These are phyloP conservation scores for Pseudodiploospora longispora DNA, from an alignment of 2,329 filamentous ascomycete species.

Conservation along the genomic window DNA sequence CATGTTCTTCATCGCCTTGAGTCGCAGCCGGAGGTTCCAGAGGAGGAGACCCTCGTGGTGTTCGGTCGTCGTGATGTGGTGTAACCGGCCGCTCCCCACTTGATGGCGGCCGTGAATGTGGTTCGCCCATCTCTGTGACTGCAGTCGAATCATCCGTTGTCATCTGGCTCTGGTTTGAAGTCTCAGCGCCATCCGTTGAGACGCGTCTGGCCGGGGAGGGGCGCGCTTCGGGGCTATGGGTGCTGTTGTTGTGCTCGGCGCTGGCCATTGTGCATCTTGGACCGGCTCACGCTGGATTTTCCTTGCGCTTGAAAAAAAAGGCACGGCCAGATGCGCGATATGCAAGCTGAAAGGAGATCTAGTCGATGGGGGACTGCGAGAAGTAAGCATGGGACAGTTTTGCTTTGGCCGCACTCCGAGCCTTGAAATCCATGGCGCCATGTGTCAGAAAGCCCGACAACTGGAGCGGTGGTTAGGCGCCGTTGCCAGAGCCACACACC, in stretches of 20 bases:
- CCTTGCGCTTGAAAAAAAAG: not conserved
- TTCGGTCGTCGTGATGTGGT: slow-evolving; percentile 1
- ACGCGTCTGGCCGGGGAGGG: slow-evolving; percentile 5
- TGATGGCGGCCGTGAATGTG: slow-evolving; percentile 1
- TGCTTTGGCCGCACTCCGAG: slow-evolving; percentile 1
- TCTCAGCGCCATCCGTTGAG: slow-evolving; percentile 1
- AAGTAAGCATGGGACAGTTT: not conserved
- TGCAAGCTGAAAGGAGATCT: not conserved
- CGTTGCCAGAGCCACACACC: no score
- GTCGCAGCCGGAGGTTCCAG: no score
- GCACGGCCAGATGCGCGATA: not conserved
- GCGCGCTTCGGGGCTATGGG: slow-evolving; percentile 5
- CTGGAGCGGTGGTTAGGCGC: no score
- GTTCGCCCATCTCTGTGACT: slow-evolving; percentile 1
- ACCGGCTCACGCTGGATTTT: not conserved
- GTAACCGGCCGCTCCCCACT: slow-evolving; percentile 4
- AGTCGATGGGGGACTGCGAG: not conserved
- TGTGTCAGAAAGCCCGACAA: no score
- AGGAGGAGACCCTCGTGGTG: slow-evolving; percentile 3
- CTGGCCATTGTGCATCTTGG: slow-evolving; percentile 10
- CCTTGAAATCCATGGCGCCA: no score
- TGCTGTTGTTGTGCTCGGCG: slow-evolving; percentile 8
- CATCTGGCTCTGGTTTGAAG: not conserved
- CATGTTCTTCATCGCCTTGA: no score
- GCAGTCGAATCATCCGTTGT: not conserved